Evolutionary conservation across 176 grass and related monocot genomes (phyloP), one percentile per base, ranked within the genome.

Genomic region (Avena insularis): DNA sequence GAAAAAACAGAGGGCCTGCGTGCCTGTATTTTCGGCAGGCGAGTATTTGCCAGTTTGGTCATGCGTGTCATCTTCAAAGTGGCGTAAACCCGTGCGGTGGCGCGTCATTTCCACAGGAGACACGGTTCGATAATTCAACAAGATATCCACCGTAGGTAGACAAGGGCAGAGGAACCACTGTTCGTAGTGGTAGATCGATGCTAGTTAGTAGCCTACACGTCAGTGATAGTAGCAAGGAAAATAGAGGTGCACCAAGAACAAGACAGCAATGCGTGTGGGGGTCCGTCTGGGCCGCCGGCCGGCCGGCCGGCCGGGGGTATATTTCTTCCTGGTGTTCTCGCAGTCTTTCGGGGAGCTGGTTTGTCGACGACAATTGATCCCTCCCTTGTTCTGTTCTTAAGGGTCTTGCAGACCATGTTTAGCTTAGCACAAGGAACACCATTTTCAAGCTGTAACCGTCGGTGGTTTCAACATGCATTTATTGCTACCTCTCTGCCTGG

Each of bases 381-480:
- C 14, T 38, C 40, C 15, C 70, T 15, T 27, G 11, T 12, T 29
- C 8, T 23, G 23, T 23, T 23, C 23, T 23, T 23, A 23, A 79
- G 35, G 43, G n/a, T 58, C 40, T 10, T 73, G 35, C 17, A 51
- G 23, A 45, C 13, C 1, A 33, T 46, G 58, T 15, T 75, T 33
- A 20, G 29, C 3, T 66, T 63, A 31, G 5, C 79, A 77, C 35
- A 67, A 66, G 60, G 38, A 63, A 54, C 33, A 17, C 80, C 16
- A 23, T 77, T 68, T 83, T 77, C 79, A 83, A 77, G 55, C 80
- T 36, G 17, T 65, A 36, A 21, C 43, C 51, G 51, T 75, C 31
- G 15, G 79, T 82, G 59, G 16, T 67, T 67, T 51, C 6, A 0
- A 0, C n/a, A 53, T 40, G 64, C 38, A 33, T 23, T 59, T 59